Evolutionary conservation across 495 filamentous ascomycete species (phyloP), one percentile per base, ranked within the genome.

Genomic region (Neurospora tetrasperma): DNA sequence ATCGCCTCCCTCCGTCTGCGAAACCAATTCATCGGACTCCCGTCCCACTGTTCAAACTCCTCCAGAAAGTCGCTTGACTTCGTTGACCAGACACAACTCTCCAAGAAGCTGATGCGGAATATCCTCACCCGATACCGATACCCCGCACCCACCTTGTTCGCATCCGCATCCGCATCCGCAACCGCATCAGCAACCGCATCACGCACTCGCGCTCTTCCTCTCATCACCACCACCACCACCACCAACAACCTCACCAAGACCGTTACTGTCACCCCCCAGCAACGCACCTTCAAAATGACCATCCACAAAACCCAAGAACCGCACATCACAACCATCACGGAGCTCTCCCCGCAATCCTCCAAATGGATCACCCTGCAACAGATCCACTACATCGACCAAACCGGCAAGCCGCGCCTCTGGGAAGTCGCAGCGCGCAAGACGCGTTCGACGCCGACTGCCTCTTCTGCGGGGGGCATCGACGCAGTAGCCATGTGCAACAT

Each of bases 401-500:
- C 80, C 31, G 86, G 86, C 79, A 82, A 81, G 42, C 8, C 80
- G 3, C 85, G 87, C 66, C 81, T 83, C 43, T 89, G 87, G 87
- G 87, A 89, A 74, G 83, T 83, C 0, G 86, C 86, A 1, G 78
- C 81, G 35, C 84, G 87, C 75, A 87, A 87, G 77, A 89, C 87
- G 1, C 83, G 86, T 38, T 76, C 82, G 59, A 0, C 12, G 5
- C 11, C 23, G 12, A 8, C 5, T 11, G 10, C 23, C 10, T 10
- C 10, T 3, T 27, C 48, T 2, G 2, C 5, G 5, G 35, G 38
- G 1, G 86, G 85, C 73, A 79, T 88, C 43, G 87, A 89, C 76
- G 86, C 85, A 42, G 86, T 89, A 3, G 86, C 86, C 69, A 88
- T 89, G 76, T 84, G 83, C 70, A 85, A 87, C 73, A 79, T 89